Conservation (phyloP, 306 rosid species). For the Phaseolus lunatus region DNA sequence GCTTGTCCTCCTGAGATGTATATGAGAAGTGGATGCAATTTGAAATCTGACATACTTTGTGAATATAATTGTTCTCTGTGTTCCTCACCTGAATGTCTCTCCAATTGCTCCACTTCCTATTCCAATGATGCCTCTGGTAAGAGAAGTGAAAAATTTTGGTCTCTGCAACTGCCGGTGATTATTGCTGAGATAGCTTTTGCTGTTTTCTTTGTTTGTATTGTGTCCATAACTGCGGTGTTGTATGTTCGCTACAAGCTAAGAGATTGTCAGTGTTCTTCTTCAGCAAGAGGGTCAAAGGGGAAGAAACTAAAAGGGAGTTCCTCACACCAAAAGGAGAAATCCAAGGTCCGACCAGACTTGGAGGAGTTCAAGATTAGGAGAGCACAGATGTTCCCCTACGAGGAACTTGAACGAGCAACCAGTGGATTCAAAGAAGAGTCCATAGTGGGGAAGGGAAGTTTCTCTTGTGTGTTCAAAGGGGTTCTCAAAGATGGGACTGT, state of each 20-base stretch:
- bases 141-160: constrained; percentile 9
- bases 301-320: constrained; percentile 12
- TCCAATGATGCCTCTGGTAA: background rate
- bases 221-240: background rate
- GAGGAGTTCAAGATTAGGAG: constrained; percentile 21
- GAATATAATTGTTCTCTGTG: constrained; percentile 6
- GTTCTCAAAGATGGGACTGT: constrained; percentile 18
- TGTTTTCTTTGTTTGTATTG: constrained; percentile 21
- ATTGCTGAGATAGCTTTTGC: constrained; percentile 24
- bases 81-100: constrained; percentile 9
- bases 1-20: constrained; percentile 16
- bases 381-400: constrained; percentile 17
- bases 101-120: constrained; percentile 9
- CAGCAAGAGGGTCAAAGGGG: background rate
- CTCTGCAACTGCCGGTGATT: background rate
- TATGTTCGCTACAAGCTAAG: constrained; percentile 18
- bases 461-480: constrained; percentile 15
- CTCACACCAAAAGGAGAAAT: constrained; percentile 19
- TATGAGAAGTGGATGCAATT: background rate
- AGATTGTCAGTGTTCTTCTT: constrained; percentile 12
- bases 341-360: constrained; percentile 21
- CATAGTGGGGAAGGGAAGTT: constrained; percentile 27
- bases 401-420: constrained; percentile 23
- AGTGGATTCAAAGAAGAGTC: constrained; percentile 23
- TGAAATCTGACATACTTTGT: constrained; percentile 3